Percentiles rank a stretch among this genome's conserved stretches.
Conservation (phyloP, 2,329 filamentous ascomycete species). For the Xylariaceae sp. region DNA sequence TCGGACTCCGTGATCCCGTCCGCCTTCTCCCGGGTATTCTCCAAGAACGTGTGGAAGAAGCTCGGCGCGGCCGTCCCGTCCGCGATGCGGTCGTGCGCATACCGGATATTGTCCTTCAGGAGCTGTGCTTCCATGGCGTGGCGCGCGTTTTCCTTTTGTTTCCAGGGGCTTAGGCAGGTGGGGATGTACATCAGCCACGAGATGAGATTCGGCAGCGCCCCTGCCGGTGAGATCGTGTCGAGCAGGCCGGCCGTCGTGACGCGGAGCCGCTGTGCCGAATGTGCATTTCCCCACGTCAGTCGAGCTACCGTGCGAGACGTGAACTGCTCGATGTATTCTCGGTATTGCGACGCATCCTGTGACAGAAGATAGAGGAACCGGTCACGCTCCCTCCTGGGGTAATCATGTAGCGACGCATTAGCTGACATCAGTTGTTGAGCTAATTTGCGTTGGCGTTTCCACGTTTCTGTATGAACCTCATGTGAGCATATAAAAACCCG, state of each 20-base stretch:
- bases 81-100: conserved; percentile 35
- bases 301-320: conserved; percentile 44
- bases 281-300: conserved; percentile 43
- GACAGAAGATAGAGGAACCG: conserved; percentile 42
- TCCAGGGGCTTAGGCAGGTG: conserved; percentile 40
- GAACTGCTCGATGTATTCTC: conserved; percentile 46
- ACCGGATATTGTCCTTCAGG: conserved; percentile 37
- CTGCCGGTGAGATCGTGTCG: conserved; percentile 43
- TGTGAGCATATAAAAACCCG: not conserved
- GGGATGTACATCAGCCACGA: conserved; percentile 40
- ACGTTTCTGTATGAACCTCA: conserved; percentile 36
- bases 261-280: conserved; percentile 39
- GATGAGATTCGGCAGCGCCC: conserved; percentile 41
- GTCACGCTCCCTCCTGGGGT: conserved; percentile 43
- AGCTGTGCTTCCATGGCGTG: conserved; percentile 39
- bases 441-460: conserved; percentile 47
- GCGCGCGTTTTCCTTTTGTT: conserved; percentile 40
- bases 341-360: conserved; percentile 39
- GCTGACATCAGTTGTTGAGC: conserved; percentile 42
- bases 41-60: conserved; percentile 42
- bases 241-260: conserved; percentile 45
- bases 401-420: conserved; percentile 38
- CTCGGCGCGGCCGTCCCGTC: conserved; percentile 37
- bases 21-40: conserved; percentile 26
- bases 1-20: conserved; percentile 36